Base-by-base conservation (phyloP, 2,329 filamentous ascomycete genomes). In the Pseudogymnoascus verrucosus region DNA sequence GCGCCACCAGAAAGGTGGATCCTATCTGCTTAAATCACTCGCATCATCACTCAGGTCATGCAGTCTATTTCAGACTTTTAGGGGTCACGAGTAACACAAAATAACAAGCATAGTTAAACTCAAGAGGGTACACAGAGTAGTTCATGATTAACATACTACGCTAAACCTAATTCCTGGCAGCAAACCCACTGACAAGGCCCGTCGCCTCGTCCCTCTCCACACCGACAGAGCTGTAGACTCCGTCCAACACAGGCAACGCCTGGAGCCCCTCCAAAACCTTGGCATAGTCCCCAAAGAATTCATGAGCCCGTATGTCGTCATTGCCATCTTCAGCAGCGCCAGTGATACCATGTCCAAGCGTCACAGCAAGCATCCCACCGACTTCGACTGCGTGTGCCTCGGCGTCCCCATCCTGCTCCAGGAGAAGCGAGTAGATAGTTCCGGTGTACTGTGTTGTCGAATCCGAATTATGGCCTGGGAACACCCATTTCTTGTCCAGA, bases 371-470 rank as follows among this genome's bases (percentile, higher is more conserved):
- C 68, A 71, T 11, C 67, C 68, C 10, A 74, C 73, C 65, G 31
- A 87, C 73, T 0, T 82, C 80, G 68, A 87, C 84, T 0, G 80
- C 47, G 26, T 57, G 47, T 8, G 47, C 47, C 6, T 77, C 76
- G 0, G 72, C 51, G 62, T 78, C 72, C 1, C 57, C 59, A 65
- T 81, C 78, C 1, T 74, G 74, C 71, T 84, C 76, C 16, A 88
- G 73, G 16, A 87, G 70, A 1, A 87, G 73, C 0, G 84, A 87
- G 73, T 84, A 87, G 5, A 87, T 76, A 1, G 71, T 71, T 0
- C 84, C 83, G 0, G 79, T 80, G 61, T 83, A 84, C 2, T 73
- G 68, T 0, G 78, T 72, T 5, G 67, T 66, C 1, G 68, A 61
- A 0, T 62, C 31, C 0, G 75, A 71, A 1, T 78, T 67, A 0